Evolutionary conservation across 176 grass and related monocot species (phyloP).

Genomic region (Alopecurus myosuroides): DNA sequence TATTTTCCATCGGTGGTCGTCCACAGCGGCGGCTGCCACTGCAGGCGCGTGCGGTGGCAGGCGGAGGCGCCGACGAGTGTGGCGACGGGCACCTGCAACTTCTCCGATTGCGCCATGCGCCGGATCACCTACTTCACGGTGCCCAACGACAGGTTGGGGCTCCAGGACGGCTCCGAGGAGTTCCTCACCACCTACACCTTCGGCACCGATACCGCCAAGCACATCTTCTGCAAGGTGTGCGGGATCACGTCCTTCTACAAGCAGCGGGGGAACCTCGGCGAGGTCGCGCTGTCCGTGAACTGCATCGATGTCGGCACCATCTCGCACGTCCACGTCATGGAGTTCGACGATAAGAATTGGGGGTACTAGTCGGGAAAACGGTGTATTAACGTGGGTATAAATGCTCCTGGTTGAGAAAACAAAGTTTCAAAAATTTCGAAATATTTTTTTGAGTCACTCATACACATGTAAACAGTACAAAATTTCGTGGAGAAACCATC

Average conservation of each 20-base stretch:
- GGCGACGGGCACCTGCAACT: slow-evolving; percentile 62
- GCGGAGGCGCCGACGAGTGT: slow-evolving; percentile 51
- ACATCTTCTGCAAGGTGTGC: slow-evolving; percentile 76
- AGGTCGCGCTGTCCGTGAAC: slow-evolving; percentile 47
- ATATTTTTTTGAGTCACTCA: too few species aligned
- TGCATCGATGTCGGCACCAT: slow-evolving; percentile 69
- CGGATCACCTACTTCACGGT: slow-evolving; percentile 59
- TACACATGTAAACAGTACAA: too few species aligned
- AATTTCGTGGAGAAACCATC: too few species aligned
- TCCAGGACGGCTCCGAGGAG: slow-evolving; percentile 29
- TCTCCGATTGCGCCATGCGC: slow-evolving; percentile 64
- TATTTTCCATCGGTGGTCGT: too few species aligned
- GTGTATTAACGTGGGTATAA: too few species aligned
- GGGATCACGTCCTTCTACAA: slow-evolving; percentile 86
- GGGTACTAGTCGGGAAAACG: too few species aligned
- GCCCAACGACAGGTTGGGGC: slow-evolving; percentile 49
- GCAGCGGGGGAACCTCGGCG: slow-evolving; percentile 65
- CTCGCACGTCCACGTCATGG: slow-evolving; percentile 38
- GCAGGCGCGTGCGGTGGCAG: slow-evolving; percentile 58
- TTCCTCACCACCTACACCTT: slow-evolving; percentile 80
- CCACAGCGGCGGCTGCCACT: slow-evolving; percentile 80
- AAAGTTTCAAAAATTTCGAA: too few species aligned
- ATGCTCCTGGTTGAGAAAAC: too few species aligned
- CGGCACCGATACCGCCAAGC: slow-evolving; percentile 69
- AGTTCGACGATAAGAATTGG: slow-evolving; percentile 59